Evolutionary conservation across 306 rosid species (phyloP).

Genomic region (Quercus variabilis): DNA sequence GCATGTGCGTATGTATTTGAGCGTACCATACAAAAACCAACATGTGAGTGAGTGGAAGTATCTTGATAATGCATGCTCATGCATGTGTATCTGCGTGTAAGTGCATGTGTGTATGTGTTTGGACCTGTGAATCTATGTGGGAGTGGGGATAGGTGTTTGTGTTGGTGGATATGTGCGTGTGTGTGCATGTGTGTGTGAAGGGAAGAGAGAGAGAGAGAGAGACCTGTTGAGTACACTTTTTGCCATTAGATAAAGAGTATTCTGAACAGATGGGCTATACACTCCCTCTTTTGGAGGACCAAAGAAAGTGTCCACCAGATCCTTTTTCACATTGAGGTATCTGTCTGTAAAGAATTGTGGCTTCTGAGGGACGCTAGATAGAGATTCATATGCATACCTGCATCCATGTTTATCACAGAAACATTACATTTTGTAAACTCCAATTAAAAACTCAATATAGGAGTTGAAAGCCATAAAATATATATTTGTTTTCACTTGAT

Average conservation of each 20-base stretch:
- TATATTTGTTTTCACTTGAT: not conserved
- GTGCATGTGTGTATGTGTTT: not conserved
- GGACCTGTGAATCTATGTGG: not conserved
- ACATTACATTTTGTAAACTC: conserved; percentile 7
- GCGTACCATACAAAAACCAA: not conserved
- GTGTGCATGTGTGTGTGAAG: not conserved
- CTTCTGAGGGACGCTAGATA: conserved; percentile 51
- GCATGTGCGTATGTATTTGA: too few species aligned
- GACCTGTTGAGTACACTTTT: conserved; percentile 69
- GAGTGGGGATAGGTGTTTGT: not conserved
- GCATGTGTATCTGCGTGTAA: too few species aligned
- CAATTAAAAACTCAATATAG: conserved; percentile 3
- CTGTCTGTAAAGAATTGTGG: conserved; percentile 64
- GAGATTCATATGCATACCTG: conserved; percentile 73
- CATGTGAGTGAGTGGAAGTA: not conserved
- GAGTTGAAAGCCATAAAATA: not conserved
- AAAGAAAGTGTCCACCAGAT: conserved; percentile 62
- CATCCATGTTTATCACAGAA: conserved; percentile 25
- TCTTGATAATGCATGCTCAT: not conserved
- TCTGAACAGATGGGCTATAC: conserved; percentile 92
- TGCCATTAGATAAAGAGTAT: conserved; percentile 89
- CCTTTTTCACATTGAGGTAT: conserved; percentile 58
- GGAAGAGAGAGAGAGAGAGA: conserved; percentile 14
- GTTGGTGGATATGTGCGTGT: not conserved
- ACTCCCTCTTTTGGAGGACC: conserved; percentile 78